Percentiles rank a stretch among this genome's conserved stretches.
phyloP scores from a whole-genome alignment of 257 asterid genomes.

The Nicotiana benthamiana region DNA sequence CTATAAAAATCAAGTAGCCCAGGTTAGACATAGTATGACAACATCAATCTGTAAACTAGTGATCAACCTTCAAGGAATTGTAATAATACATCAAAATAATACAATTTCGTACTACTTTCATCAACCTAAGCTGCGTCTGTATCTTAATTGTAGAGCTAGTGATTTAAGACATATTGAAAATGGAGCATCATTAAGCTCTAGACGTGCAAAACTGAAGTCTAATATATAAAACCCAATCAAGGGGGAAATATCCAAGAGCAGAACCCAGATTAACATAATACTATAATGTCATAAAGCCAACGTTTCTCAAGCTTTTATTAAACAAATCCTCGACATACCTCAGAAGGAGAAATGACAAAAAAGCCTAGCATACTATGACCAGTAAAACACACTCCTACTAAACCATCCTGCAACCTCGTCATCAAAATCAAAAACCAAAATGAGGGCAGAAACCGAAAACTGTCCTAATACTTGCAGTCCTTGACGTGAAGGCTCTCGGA shows the following conservation, averaged over 20 bases:
- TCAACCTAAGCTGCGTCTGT: neutral
- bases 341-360: neutral
- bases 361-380: constrained; percentile 5
- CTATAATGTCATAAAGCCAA: neutral
- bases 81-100: too few species aligned
- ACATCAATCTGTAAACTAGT: too few species aligned
- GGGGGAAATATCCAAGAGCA: neutral
- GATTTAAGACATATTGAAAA: neutral
- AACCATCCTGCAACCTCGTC: constrained; percentile 5
- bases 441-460: neutral
- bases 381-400: neutral
- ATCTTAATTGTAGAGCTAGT: neutral
- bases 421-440: constrained; percentile 9
- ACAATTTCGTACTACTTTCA: neutral
- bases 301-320: neutral
- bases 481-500: constrained; percentile 86
- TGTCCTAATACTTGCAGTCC: constrained; percentile 64
- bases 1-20: too few species aligned
- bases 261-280: neutral
- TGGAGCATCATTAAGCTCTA: neutral
- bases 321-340: neutral
- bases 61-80: too few species aligned
- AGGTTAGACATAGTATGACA: too few species aligned
- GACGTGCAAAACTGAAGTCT: neutral
- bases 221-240: neutral